Base-by-base conservation (phyloP, 805 yeast genomes). In the Yamadazyma tumulicola region DNA sequence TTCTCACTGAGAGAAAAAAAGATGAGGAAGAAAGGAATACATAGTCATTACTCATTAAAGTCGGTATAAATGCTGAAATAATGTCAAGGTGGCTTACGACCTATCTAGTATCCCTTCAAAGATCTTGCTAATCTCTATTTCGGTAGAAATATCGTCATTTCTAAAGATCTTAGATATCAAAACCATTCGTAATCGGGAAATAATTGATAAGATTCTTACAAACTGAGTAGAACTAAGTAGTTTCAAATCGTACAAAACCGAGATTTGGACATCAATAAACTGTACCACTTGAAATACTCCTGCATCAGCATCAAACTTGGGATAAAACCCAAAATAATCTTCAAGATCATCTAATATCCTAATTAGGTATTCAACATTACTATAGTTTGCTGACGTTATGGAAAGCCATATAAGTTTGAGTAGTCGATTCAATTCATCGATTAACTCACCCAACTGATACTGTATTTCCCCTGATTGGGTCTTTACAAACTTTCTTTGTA, bases 51-150 rank as follows among this genome's bases (percentile, higher is more conserved):
- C 19, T 27, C 31, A 29, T 29, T 26, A 27, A 27, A 27, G 17
- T 11, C 8, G 12, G 17, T 26, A n/a, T n/a, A 18, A 16, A 16
- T 28, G n/a, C 7, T 6, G 8, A 6, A 6, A 6, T 16, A 28
- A 10, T 11, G 20, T 13, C 12, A 31, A 6, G 11, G 8, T 20
- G 23, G 23, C 23, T 18, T 23, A 51, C 5, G 47, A 26, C 34
- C 69, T 41, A 18, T 64, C 71, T 12, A 64, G 45, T 8, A 62
- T 39, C 0, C 72, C 72, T 42, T 67, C 69, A 35, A 67, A 64
- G 3, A 66, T 34, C 15, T 61, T 47, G 14, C 69, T 59, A 9
- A 61, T 48, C 42, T 65, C 71, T 12, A 58, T 49, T 23, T 67
- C 70, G 18, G 61, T 37, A 1, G 52, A 26, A 18, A 29, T 35